These are phyloP conservation scores for Pythium grandisporangium DNA, from an alignment of 352 stramenopile species.

Conservation along the genomic window DNA sequence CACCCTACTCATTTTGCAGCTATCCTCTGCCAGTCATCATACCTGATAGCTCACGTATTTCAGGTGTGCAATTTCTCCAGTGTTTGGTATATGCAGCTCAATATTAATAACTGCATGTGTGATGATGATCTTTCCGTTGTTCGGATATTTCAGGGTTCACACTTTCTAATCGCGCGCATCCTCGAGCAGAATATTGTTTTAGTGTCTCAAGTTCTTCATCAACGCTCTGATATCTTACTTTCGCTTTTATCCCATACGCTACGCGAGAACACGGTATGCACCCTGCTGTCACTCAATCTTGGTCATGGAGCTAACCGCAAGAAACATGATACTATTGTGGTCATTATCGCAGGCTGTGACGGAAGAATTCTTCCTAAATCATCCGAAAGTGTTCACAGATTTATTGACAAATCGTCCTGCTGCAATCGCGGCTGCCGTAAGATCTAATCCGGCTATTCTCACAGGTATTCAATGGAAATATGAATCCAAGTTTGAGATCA, in stretches of 20 bases:
- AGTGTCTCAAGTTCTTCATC: constrained; percentile 47
- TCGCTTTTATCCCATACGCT: constrained; percentile 47
- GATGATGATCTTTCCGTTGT: not conserved
- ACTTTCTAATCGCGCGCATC: constrained; percentile 46
- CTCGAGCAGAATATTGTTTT: constrained; percentile 68
- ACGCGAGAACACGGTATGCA: constrained; percentile 42
- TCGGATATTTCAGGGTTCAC: constrained; percentile 22
- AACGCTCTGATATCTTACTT: constrained; percentile 40
- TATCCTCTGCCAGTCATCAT: constrained; percentile 51
- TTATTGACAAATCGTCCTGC: constrained; percentile 44
- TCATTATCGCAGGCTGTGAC: constrained; percentile 23
- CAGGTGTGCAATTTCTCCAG: constrained; percentile 23
- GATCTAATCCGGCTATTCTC: constrained; percentile 44
- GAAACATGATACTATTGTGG: not conserved
- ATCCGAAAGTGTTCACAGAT: constrained; percentile 48
- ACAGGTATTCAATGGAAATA: constrained; percentile 31
- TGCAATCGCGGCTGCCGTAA: constrained; percentile 34
- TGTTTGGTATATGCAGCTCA: not conserved
- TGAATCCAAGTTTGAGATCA: no score
- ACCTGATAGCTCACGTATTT: constrained; percentile 58
- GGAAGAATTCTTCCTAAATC: constrained; percentile 62
- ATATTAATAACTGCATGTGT: not conserved
- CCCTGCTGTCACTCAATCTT: not conserved
- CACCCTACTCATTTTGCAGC: constrained; percentile 37
- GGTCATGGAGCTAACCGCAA: no score